Conservation (phyloP, 179 eudicot genomes). For the Carnegiea gigantea region DNA sequence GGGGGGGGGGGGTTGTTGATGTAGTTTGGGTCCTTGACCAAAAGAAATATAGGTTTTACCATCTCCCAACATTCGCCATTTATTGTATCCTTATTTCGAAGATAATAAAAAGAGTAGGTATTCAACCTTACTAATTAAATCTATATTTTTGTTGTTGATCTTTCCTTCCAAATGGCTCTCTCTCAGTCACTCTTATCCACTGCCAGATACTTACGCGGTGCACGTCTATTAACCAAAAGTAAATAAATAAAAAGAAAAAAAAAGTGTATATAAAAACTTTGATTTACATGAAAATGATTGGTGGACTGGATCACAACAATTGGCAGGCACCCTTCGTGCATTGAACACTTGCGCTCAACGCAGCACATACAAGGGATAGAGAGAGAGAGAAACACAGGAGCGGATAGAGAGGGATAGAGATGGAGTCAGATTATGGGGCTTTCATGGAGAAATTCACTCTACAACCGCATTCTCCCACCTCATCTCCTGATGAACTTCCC, state of each 20-base stretch:
- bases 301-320: too few species aligned
- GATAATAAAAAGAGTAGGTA: too few species aligned
- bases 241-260: not conserved
- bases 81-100: too few species aligned
- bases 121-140: too few species aligned
- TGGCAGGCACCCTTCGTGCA: too few species aligned
- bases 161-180: too few species aligned
- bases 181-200: too few species aligned
- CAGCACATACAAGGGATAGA: not conserved
- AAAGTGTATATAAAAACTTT: not conserved
- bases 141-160: too few species aligned
- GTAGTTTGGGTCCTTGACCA: too few species aligned
- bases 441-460: slow-evolving; percentile 60
- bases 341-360: not conserved
- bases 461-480: slow-evolving; percentile 21
- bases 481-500: slow-evolving; percentile 42
- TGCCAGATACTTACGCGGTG: not conserved
- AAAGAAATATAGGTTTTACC: too few species aligned
- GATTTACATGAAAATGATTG: not conserved
- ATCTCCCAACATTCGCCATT: too few species aligned
- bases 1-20: too few species aligned
- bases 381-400: not conserved
- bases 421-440: slow-evolving; percentile 50
- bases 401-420: slow-evolving; percentile 15
- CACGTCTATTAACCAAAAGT: not conserved